Percentiles rank a stretch among this genome's conserved stretches.
phyloP scores from a whole-genome alignment of 169 alveolate species.

The Plasmodium fragile region DNA sequence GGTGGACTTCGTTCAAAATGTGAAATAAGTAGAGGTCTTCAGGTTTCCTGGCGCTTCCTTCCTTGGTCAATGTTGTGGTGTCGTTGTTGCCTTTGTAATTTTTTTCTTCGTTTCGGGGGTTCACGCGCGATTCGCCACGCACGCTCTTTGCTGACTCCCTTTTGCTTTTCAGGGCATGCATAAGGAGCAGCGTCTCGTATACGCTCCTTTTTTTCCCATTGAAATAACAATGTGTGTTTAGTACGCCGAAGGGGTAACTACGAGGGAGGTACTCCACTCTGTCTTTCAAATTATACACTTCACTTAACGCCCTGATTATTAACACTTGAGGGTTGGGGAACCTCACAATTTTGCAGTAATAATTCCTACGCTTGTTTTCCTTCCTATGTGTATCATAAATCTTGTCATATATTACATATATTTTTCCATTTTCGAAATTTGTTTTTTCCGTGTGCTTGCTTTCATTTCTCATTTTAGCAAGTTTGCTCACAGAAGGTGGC shows the following conservation, averaged over 20 bases:
- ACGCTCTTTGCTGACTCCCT: neutral
- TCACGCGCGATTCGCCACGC: neutral
- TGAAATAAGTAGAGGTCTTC: slow-evolving; percentile 20
- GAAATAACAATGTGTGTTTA: slow-evolving; percentile 36
- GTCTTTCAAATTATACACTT: slow-evolving; percentile 51
- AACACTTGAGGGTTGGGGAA: slow-evolving; percentile 48
- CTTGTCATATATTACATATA: slow-evolving; percentile 58
- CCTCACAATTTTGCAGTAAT: slow-evolving; percentile 37
- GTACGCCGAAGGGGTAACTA: slow-evolving; percentile 16
- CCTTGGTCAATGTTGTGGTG: neutral
- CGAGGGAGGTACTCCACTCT: slow-evolving; percentile 45
- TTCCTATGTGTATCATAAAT: slow-evolving; percentile 57
- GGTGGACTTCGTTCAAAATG: slow-evolving; percentile 44
- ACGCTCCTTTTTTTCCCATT: slow-evolving; percentile 61
- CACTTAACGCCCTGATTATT: slow-evolving; percentile 54
- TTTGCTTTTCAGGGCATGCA: slow-evolving; percentile 32
- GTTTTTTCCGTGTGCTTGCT: neutral
- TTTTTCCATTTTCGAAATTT: slow-evolving; percentile 19
- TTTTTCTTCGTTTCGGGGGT: neutral
- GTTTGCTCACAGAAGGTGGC: neutral
- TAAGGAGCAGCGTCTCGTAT: slow-evolving; percentile 52
- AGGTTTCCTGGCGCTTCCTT: neutral
- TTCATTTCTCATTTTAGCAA: slow-evolving; percentile 7
- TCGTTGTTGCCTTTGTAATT: neutral
- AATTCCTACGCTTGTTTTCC: slow-evolving; percentile 30